Evolutionary conservation across 2,329 filamentous ascomycete species (phyloP), one percentile per base, ranked within the genome.

Genomic region (Incumbomyces lentus): DNA sequence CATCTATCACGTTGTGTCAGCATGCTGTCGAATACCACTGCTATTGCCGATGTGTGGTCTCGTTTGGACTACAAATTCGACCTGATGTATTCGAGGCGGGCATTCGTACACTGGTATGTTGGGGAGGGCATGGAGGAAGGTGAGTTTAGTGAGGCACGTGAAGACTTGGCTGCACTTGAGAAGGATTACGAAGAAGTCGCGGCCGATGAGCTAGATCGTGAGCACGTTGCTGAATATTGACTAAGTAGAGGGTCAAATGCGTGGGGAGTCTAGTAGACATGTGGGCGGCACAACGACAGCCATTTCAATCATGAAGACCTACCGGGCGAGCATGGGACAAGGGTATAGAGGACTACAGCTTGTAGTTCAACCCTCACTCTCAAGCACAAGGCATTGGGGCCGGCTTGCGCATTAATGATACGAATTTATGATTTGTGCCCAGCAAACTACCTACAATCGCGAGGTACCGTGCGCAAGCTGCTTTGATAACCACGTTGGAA

Each of bases 51-150:
- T 62, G 79, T 78, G 7, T 82, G 79, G 79, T 70, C 70, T 39
- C 70, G 76, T 53, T 71, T 82, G 31, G 76, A 79, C 59, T 76
- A 79, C 66, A 82, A 82, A 60, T 82, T 82, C 62, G 79, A 82
- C 58, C 73, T 82, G 52, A 82, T 82, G 79, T 82, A 82, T 65
- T 74, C 73, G 51, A 82, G 82, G 68, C 75, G 79, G 52, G 79
- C 79, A 11, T 82, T 82, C 59, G 79, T 82, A n/a, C 79, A 82
- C 62, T 82, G 79, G 79, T 82, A 82, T 56, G 86, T 92, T 45
- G 86, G 86, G 55, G 86, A 92, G 71, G 86, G 86, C 70, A 92
- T 92, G 86, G 86, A 92, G 72, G 86, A 92, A 66, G 86, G 86
- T 59, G 86, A 92, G 68, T 92, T 92, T 72, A 84, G 81, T 53